Evolutionary conservation across 2,329 filamentous ascomycete genomes (phyloP), one percentile per base, ranked within the genome.

Genomic region (Neoscytalidium dimidiatum): DNA sequence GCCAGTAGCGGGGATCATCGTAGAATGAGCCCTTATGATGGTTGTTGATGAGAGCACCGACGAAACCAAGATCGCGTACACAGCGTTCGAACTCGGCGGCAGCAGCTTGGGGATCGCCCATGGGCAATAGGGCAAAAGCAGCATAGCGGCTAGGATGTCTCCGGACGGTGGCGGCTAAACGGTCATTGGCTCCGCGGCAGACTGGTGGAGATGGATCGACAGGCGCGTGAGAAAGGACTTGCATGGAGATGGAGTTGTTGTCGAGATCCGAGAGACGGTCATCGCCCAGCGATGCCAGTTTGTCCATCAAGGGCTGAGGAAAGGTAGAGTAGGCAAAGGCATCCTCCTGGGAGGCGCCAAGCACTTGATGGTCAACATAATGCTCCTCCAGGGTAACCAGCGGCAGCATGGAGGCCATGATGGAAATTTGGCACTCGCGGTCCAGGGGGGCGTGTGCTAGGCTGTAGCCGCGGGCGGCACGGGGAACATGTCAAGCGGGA

Each of bases 1-100:
- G 49, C 57, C 75, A 71, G 57, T 73, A 75, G 6, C 75, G 70
- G 8, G 72, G 69, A 1, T 70, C 72, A 48, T 77, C 74, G 61
- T 74, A 75, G 61, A 73, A 77, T 2, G 56, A 61, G 17, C 73
- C 73, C 19, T 69, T 72, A n/a, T 71, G 71, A 60, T 76, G 73
- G 56, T 71, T 74, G 64, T 74, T 72, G 19, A 90, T 81, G 4
- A 90, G 76, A 4, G 82, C 86, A 3, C 88, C 87, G 66, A 86
- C 83, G 78, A 90, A 89, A 19, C 86, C 86, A 52, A 84, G 66
- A 60, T 75, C 69, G 38, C 69, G 72, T 2, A 76, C 71, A 6
- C 73, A 72, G 63, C 74, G 66, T 44, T 69, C 64, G 48, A 75
- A 46, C 61, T 75, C 74, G 4, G 71, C 68, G 8, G 72, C 71